phyloP scores from a whole-genome alignment of 176 grass and related monocot genomes.

The Coix lacrymajobi region DNA sequence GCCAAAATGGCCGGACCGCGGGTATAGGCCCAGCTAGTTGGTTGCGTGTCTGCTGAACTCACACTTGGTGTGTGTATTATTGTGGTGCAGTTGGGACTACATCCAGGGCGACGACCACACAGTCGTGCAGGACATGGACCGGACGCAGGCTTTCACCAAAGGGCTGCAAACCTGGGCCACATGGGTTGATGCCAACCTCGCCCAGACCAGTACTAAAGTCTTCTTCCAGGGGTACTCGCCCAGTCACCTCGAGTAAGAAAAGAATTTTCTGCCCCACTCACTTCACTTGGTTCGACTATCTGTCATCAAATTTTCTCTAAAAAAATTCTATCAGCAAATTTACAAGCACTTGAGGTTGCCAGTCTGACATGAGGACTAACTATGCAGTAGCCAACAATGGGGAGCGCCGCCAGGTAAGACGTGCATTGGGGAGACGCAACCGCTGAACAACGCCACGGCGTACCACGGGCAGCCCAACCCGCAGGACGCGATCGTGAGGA shows the following conservation, averaged over 20 bases:
- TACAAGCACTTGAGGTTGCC: background rate
- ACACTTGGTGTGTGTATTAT: background rate
- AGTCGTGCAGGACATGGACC: constrained; percentile 58
- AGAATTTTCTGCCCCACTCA: background rate
- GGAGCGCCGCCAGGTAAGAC: constrained; percentile 30
- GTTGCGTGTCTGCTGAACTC: background rate
- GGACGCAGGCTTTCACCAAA: constrained; percentile 56
- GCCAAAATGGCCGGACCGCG: too few relatives aligned
- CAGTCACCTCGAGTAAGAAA: constrained; percentile 51
- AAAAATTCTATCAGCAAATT: too few relatives aligned
- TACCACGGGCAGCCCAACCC: constrained; percentile 40
- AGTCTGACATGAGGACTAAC: background rate
- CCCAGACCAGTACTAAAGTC: constrained; percentile 32
- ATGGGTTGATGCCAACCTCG: constrained; percentile 61
- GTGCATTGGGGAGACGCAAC: constrained; percentile 63
- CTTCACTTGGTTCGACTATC: too few relatives aligned
- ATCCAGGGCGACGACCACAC: constrained; percentile 36
- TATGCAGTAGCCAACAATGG: constrained; percentile 57
- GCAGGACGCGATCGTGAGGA: constrained; percentile 50
- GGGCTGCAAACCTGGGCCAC: constrained; percentile 63
- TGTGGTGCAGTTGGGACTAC: constrained; percentile 61
- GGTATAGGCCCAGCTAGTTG: background rate
- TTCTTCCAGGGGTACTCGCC: constrained; percentile 88
- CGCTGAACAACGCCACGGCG: constrained; percentile 28
- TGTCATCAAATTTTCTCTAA: too few relatives aligned